These are phyloP conservation scores for Citrullus amarus DNA, from an alignment of 306 rosid genomes.

Conservation along the genomic window DNA sequence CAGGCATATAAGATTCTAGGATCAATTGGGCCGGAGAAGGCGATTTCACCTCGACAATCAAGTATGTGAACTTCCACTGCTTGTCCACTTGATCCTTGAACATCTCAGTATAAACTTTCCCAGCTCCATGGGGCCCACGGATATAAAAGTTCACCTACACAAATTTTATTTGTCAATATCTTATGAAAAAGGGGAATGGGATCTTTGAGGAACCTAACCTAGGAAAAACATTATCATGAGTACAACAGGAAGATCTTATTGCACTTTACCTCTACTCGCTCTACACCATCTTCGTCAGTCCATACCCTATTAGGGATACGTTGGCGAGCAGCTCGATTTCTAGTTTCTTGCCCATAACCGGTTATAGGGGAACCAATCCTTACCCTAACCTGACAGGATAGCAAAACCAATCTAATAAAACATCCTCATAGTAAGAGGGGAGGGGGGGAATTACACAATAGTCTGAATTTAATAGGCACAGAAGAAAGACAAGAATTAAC, in stretches of 20 bases:
- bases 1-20: slow-evolving; percentile 81
- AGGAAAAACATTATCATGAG: background rate
- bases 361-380: slow-evolving; percentile 93
- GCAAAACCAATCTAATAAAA: slow-evolving; percentile 3
- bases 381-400: slow-evolving; percentile 52
- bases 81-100: slow-evolving; percentile 60
- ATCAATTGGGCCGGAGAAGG: slow-evolving; percentile 72
- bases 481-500: background rate
- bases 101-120: slow-evolving; percentile 79
- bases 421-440: background rate
- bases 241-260: background rate
- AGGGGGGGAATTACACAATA: background rate
- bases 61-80: slow-evolving; percentile 74
- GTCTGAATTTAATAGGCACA: background rate
- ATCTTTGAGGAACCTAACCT: background rate
- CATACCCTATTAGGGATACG: slow-evolving; percentile 72
- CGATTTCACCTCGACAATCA: slow-evolving; percentile 70
- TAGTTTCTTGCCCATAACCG: slow-evolving; percentile 96
- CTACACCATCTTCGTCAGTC: slow-evolving; percentile 87
- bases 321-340: slow-evolving; percentile 99
- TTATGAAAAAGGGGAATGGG: background rate
- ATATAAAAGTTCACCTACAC: slow-evolving; percentile 65
- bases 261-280: slow-evolving; percentile 70
- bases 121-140: slow-evolving; percentile 88
- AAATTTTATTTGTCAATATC: background rate